Evolutionary conservation across 1,284 basidiomycete genomes (phyloP).

Genomic region (Entoloma clypeatum): DNA sequence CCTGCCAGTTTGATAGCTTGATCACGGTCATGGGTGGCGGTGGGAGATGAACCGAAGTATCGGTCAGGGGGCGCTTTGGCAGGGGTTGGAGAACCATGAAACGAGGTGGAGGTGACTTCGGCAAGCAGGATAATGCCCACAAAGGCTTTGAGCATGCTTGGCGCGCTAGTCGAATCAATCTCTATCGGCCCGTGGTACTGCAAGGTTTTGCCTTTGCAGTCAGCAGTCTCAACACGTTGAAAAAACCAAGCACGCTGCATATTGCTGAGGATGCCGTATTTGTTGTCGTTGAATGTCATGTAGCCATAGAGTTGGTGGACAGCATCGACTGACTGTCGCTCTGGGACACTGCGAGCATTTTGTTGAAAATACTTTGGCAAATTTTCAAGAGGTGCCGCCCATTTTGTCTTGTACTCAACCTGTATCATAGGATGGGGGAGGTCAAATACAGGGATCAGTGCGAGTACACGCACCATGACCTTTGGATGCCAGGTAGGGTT

Average conservation of each 20-base stretch:
- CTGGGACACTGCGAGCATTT: not conserved
- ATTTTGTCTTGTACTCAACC: slow-evolving; percentile 5
- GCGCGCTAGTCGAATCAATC: not conserved
- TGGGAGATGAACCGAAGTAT: slow-evolving; percentile 3
- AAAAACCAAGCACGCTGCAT: slow-evolving; percentile 11
- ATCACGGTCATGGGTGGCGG: slow-evolving; percentile 6
- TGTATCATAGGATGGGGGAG: slow-evolving; percentile 1
- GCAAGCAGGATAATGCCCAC: slow-evolving; percentile 18
- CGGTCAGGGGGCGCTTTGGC: slow-evolving; percentile 4
- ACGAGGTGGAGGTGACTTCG: slow-evolving; percentile 4
- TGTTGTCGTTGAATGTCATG: slow-evolving; percentile 13
- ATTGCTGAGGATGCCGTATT: slow-evolving; percentile 12
- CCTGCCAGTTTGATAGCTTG: not conserved
- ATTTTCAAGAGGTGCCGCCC: slow-evolving; percentile 9
- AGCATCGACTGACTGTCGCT: slow-evolving; percentile 8
- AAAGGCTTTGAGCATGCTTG: slow-evolving; percentile 17
- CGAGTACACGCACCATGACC: slow-evolving; percentile 11
- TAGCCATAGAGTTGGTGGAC: slow-evolving; percentile 15
- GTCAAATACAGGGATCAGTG: not conserved
- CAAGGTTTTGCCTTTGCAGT: slow-evolving; percentile 2
- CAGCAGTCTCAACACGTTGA: slow-evolving; percentile 4
- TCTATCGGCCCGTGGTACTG: slow-evolving; percentile 7
- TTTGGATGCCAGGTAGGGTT: slow-evolving; percentile 5
- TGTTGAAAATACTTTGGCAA: slow-evolving; percentile 3
- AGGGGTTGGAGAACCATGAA: slow-evolving; percentile 11